phyloP scores from a whole-genome alignment of 805 yeast genomes.

The Starmerella floris region DNA sequence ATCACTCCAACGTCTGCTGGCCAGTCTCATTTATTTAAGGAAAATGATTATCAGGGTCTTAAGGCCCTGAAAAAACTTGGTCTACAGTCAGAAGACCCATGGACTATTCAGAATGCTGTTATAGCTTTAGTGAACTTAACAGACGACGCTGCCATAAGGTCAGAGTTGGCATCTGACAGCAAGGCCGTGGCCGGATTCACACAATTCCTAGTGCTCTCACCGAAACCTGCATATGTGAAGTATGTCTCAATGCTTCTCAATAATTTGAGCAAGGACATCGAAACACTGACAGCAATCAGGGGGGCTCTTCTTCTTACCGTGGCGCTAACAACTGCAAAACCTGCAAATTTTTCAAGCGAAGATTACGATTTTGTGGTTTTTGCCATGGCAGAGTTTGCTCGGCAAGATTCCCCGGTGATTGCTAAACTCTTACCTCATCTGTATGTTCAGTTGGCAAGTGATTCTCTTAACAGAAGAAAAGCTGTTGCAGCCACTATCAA shows the following conservation, averaged over 20 bases:
- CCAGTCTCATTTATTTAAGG: slow-evolving; percentile 49
- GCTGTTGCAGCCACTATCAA: slow-evolving; percentile 90
- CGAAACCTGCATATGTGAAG: slow-evolving; percentile 6
- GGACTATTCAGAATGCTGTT: slow-evolving; percentile 45
- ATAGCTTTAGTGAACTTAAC: slow-evolving; percentile 76
- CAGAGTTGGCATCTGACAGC: slow-evolving; percentile 50
- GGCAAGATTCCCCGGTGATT: slow-evolving; percentile 32
- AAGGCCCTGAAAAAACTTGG: slow-evolving; percentile 44
- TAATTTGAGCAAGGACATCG: slow-evolving; percentile 69
- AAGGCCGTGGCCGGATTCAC: slow-evolving; percentile 36
- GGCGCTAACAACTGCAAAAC: slow-evolving; percentile 58
- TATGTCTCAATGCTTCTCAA: slow-evolving; percentile 61
- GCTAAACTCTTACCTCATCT: slow-evolving; percentile 68
- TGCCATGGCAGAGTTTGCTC: slow-evolving; percentile 80
- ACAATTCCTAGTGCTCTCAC: slow-evolving; percentile 49
- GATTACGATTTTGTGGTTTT: slow-evolving; percentile 71
- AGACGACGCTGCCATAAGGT: slow-evolving; percentile 52
- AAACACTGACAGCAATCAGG: slow-evolving; percentile 39
- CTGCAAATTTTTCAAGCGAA: slow-evolving; percentile 34
- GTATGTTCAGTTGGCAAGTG: slow-evolving; percentile 68
- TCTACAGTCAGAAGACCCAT: slow-evolving; percentile 5
- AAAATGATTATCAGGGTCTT: slow-evolving; percentile 57
- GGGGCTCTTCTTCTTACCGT: slow-evolving; percentile 45
- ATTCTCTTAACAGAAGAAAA: slow-evolving; percentile 65
- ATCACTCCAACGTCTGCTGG: slow-evolving; percentile 46